phyloP scores from a whole-genome alignment of 179 eudicot genomes.

The Gypsophila paniculata region DNA sequence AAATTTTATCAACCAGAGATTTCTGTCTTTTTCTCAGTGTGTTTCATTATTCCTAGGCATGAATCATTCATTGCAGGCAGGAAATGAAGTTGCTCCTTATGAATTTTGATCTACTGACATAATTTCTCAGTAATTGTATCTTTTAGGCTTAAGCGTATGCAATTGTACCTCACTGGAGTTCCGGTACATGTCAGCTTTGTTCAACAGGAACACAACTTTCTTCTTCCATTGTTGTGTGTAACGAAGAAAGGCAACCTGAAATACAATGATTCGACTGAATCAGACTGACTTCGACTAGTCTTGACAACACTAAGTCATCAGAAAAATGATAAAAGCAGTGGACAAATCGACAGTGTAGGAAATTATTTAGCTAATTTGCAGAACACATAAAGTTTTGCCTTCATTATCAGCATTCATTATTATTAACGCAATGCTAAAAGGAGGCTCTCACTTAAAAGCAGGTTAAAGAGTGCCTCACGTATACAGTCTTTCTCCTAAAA shows the following conservation, averaged over 20 bases:
- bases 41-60: not conserved
- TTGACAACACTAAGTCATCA: conserved; percentile 10
- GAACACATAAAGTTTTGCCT: not conserved
- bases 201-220: conserved; percentile 73
- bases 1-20: not conserved
- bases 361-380: not conserved
- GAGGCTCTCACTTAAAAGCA: not conserved
- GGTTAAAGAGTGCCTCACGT: not conserved
- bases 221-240: conserved; percentile 98
- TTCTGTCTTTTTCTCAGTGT: not conserved
- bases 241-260: conserved; percentile 85
- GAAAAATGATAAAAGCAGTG: not conserved
- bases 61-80: not conserved
- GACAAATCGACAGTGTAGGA: not conserved
- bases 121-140: not conserved
- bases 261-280: conserved; percentile 28
- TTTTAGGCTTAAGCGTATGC: conserved; percentile 2
- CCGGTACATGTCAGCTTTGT: conserved; percentile 77
- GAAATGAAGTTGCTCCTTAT: not conserved
- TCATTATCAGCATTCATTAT: not conserved
- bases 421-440: not conserved
- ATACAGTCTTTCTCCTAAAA: not conserved
- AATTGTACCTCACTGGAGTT: conserved; percentile 55
- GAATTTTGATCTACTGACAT: not conserved
- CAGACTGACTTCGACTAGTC: not conserved